These are phyloP conservation scores for Linnemannia elongata DNA, from an alignment of 192 early-diverging fungal species.

Conservation along the genomic window DNA sequence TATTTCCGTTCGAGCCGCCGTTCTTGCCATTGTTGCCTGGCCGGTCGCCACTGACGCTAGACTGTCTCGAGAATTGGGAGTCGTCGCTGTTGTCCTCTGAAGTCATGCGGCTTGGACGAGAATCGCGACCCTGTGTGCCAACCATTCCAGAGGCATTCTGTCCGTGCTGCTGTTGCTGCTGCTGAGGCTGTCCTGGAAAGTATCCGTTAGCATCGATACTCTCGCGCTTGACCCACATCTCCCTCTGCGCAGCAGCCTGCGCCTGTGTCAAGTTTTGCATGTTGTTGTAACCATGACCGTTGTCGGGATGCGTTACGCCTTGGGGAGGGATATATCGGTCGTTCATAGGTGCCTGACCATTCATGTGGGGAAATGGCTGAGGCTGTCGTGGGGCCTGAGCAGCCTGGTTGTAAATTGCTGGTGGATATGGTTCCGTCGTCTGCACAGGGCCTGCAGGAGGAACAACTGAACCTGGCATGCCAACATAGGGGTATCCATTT, in stretches of 20 bases:
- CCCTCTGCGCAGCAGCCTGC: slow-evolving; percentile 44
- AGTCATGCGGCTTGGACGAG: slow-evolving; percentile 23
- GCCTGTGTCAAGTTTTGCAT: slow-evolving; percentile 43
- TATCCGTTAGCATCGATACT: slow-evolving; percentile 31
- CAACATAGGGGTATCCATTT: slow-evolving; percentile 30
- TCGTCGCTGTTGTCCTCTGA: slow-evolving; percentile 48
- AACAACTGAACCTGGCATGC: slow-evolving; percentile 19
- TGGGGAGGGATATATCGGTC: slow-evolving; percentile 43
- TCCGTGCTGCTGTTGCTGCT: slow-evolving; percentile 17
- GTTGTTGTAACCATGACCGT: slow-evolving; percentile 30
- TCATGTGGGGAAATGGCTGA: slow-evolving; percentile 29
- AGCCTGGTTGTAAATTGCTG: slow-evolving; percentile 28
- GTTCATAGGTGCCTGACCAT: slow-evolving; percentile 31
- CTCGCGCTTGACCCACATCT: slow-evolving; percentile 52
- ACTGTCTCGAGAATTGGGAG: slow-evolving; percentile 38
- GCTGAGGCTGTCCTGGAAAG: slow-evolving; percentile 4
- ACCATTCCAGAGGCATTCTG: slow-evolving; percentile 29
- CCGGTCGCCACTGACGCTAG: slow-evolving; percentile 23
- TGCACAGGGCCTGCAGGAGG: slow-evolving; percentile 23
- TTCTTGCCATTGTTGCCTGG: slow-evolving; percentile 24
- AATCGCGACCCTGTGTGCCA: neutral
- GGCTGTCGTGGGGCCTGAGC: slow-evolving; percentile 10
- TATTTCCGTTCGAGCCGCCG: slow-evolving; percentile 10
- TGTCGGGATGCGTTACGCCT: slow-evolving; percentile 22
- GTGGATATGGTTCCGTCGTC: slow-evolving; percentile 36